phyloP scores from a whole-genome alignment of 129 eudicot species.

The Pittosporum tobira region DNA sequence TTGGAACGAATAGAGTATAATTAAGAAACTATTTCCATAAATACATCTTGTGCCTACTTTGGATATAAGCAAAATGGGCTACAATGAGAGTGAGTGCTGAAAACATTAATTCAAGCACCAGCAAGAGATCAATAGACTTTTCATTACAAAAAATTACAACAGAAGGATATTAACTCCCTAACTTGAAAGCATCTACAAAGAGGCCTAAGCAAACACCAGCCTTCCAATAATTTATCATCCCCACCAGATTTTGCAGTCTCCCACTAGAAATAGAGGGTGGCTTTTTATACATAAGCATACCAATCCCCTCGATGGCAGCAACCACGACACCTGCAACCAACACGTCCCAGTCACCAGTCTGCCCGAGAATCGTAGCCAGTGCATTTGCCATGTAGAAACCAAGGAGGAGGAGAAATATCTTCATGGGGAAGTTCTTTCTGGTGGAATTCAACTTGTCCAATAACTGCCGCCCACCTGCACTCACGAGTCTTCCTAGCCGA shows the following conservation, averaged over 20 bases:
- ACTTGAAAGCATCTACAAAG: slow-evolving; percentile 92
- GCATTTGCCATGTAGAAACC: slow-evolving; percentile 98
- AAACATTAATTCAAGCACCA: too few species aligned
- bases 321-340: slow-evolving; percentile 91
- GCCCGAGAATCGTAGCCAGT: slow-evolving; percentile 89
- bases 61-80: too few species aligned
- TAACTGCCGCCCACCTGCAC: slow-evolving; percentile 66
- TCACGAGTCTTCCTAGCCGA: slow-evolving; percentile 73
- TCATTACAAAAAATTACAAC: background rate
- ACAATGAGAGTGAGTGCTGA: too few species aligned
- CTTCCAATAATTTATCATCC: slow-evolving; percentile 87
- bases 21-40: too few species aligned
- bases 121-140: too few species aligned
- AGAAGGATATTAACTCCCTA: slow-evolving; percentile 59
- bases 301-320: slow-evolving; percentile 92
- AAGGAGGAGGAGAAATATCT: slow-evolving; percentile 81
- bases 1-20: too few species aligned
- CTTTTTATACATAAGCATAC: slow-evolving; percentile 72
- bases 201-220: slow-evolving; percentile 98
- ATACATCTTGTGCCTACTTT: too few species aligned
- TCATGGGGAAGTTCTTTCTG: slow-evolving; percentile 83
- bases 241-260: slow-evolving; percentile 62
- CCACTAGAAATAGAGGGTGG: slow-evolving; percentile 26
- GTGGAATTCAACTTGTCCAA: slow-evolving; percentile 74
- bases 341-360: slow-evolving; percentile 97